Base-by-base conservation (phyloP, 257 asterid genomes). In the Lithospermum erythrorhizon region DNA sequence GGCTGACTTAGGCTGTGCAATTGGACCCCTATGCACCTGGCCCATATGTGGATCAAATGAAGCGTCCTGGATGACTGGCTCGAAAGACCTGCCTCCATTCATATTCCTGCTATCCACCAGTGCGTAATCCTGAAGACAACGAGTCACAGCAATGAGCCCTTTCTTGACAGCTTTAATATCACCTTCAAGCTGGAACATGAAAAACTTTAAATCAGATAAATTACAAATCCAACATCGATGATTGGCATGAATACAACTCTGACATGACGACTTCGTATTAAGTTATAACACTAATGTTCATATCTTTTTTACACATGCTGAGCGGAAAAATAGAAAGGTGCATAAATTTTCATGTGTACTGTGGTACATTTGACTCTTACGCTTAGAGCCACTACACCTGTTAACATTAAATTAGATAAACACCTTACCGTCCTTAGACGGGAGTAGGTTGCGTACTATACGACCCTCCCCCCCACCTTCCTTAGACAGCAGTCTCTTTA, bases 131-230 rank as follows among this genome's bases (percentile, higher is more conserved):
- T 87, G 96, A 65, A 87, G 81, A 66, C 86, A 73, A 55, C 75
- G 55, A n/a, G 84, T 79, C 63, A 85, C 75, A 53, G 87, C 82
- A 41, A 83, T 64, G 37, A 87, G 87, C 29, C 86, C 94, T 74
- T 73, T 85, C 81, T 78, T 87, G 57, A 85, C 87, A 55, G 72
- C 79, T 71, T 78, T 30, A 66, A 78, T 68, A 52, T 52, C 55
- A 17, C 55, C 55, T 52, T 52, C 55, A 18, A 52, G 22, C 55
- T 52, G 55, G 11, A 51, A 52, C 8, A 5, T 52, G 57, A 19
- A 9, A 4, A 52, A 52, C 22, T 49, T 52, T 9, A 52, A 17
- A 52, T 52, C 55, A 52, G 21, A 52, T 7, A 20, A 53, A 20
- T 9, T 9, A 11, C 21, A 20, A 53, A 53, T 6, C 23, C 10